Evolutionary conservation across 768 basidiomycete genomes (phyloP), one percentile per base, ranked within the genome.

Genomic region (Rhodotorula paludigena): DNA sequence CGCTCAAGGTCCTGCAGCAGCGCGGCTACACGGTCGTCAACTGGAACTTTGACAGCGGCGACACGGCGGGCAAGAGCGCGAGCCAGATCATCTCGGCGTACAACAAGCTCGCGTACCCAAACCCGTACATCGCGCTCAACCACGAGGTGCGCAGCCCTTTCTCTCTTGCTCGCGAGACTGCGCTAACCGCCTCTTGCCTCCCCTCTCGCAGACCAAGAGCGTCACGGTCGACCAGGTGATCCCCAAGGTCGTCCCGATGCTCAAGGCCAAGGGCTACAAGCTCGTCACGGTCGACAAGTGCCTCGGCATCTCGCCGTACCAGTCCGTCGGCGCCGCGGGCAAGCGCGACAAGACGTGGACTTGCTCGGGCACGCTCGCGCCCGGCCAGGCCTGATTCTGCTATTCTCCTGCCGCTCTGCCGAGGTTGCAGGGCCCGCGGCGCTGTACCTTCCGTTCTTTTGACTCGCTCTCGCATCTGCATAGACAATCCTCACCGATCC

Each of bases 11-110:
- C 2, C 58, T 74, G 28, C 23, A 52, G 25, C 14, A 65, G 16
- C 64, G 73, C 0, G 75, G 75, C 15, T 76, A 76, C 64, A 71
- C 59, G 8, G 63, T 62, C 35, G 64, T 60, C n/a, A 61, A 53
- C 39, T 76, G 73, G 73, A 52, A 63, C 30, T 71, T 73, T 36
- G 75, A 76, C 60, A 62, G 60, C 6, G 62, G 63, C 58, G 75
- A 76, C 54, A 39, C 66, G 12, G 16, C 12, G 4, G 67, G 72
- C 20, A 42, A 63, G 23, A 33, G 66, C 2, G 36, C 66, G 16
- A 41, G 60, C n/a, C 57, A 74, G 10, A 49, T 63, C 0, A 51
- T 73, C 45, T 20, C 54, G 12, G 42, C 38, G 6, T 76, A 74
- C 69, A 66, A 66, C 23, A 67, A 67, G 59, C 63, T 73, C 35